Evolutionary conservation across 1,284 basidiomycete genomes (phyloP), one percentile per base, ranked within the genome.

Genomic region (Ustilago shanxiensis): DNA sequence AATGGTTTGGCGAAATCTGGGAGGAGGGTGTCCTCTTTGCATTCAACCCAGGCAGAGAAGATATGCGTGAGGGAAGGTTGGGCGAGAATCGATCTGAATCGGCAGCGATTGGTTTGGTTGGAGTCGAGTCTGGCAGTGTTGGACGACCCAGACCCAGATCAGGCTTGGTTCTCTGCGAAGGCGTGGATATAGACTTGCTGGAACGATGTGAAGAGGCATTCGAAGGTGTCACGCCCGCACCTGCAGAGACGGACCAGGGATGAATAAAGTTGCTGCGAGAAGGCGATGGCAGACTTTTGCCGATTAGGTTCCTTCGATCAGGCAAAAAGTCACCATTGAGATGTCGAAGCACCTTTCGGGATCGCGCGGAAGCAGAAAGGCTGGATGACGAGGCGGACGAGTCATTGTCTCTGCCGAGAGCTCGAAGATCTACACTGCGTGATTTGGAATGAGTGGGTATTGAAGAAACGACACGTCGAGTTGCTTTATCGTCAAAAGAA

Each of bases 1-100:
- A 82, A 49, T 85, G 83, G 13, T 63, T 62, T 8, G 74, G 47
- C 1, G 74, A 61, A 52, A 81, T 79, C 4, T 61, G 51, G 16
- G 56, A 66, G 4, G 67, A 72, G 10, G 66, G 56, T 7, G 58
- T 60, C 18, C 75, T 59, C 44, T 60, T 66, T 14, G 51, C 47
- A 18, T 28, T 44, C n/a, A 61, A 37, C 14, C 58, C 55, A 3
- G 68, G 61, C 1, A 71, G 45, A 9, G 73, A 71, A 2, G 73
- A 64, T 11, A 60, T 53, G 13, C 68, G 47, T 3, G 67, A 66
- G 8, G 73, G 60, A 13, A 61, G 68, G 9, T 60, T 64, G 7
- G 67, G 72, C 3, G 72, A 74, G 31, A 55, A 58, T 20, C 31
- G 50, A 31, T 63, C 31, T 16, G 63, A n/a, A 4, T 71, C 41